Evolutionary conservation across 805 yeast genomes (phyloP).

Genomic region (Nakazawaea ishiwadae): DNA sequence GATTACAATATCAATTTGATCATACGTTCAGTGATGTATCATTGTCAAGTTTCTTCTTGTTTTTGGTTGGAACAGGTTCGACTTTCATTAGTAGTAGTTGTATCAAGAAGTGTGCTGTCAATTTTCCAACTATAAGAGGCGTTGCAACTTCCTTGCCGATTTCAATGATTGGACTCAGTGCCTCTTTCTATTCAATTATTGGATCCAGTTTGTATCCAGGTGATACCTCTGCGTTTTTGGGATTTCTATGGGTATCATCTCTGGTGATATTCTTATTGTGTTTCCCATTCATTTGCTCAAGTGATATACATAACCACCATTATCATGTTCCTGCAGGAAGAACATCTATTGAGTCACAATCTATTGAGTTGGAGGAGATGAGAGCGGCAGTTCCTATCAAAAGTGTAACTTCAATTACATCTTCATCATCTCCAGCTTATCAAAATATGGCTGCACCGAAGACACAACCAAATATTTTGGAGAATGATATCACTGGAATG

Average conservation of each 20-base stretch:
- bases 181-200: conserved; percentile 57
- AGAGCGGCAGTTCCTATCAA: conserved; percentile 7
- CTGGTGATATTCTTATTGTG: conserved; percentile 37
- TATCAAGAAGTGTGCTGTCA: conserved; percentile 69
- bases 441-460: neutral
- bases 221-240: conserved; percentile 50
- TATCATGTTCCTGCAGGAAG: conserved; percentile 8
- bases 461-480: neutral
- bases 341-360: conserved; percentile 8
- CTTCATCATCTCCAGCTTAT: neutral
- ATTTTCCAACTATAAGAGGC: conserved; percentile 64
- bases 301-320: conserved; percentile 30
- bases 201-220: conserved; percentile 52
- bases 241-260: conserved; percentile 39
- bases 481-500: conserved; percentile 7
- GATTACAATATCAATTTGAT: conserved; percentile 48
- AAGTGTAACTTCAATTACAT: conserved; percentile 1
- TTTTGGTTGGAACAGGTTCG: conserved; percentile 63
- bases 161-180: conserved; percentile 72
- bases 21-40: conserved; percentile 31
- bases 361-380: conserved; percentile 11
- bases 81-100: conserved; percentile 61
- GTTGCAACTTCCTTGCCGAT: conserved; percentile 73
- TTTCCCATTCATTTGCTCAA: conserved; percentile 39
- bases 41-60: conserved; percentile 41